These are phyloP conservation scores for Annulohypoxylon truncatum DNA, from an alignment of 2,329 filamentous ascomycete genomes.

Conservation along the genomic window DNA sequence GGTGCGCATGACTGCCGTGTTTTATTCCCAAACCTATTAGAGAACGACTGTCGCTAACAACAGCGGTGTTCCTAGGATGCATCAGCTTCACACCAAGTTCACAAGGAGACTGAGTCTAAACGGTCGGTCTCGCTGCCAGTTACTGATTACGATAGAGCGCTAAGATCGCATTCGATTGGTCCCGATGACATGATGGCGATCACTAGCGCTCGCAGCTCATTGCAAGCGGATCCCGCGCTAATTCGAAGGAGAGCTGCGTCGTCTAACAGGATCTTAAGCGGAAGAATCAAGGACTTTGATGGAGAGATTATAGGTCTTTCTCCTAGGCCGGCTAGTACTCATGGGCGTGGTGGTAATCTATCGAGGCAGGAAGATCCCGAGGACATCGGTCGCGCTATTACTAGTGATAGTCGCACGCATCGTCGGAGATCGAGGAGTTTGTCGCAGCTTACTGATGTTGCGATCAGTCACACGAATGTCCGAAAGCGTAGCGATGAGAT, in stretches of 20 bases:
- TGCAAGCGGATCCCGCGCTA: constrained; percentile 58
- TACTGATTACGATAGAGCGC: constrained; percentile 69
- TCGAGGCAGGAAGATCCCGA: constrained; percentile 58
- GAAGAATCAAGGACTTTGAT: constrained; percentile 54
- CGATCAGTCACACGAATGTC: constrained; percentile 49
- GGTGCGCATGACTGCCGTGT: constrained; percentile 54
- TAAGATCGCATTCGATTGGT: constrained; percentile 71
- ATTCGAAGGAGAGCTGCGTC: constrained; percentile 57
- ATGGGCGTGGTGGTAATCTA: constrained; percentile 59
- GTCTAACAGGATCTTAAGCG: constrained; percentile 55
- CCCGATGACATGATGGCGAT: constrained; percentile 66
- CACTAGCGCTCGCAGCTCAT: constrained; percentile 65
- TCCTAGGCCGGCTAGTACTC: constrained; percentile 70
- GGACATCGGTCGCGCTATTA: constrained; percentile 73
- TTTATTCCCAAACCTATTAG: neutral
- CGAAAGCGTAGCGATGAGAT: constrained; percentile 73
- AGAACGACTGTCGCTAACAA: constrained; percentile 6
- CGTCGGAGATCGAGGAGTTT: constrained; percentile 70
- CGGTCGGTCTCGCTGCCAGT: constrained; percentile 70
- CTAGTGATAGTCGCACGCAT: constrained; percentile 62
- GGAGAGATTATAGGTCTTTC: constrained; percentile 65
- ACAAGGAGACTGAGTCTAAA: constrained; percentile 58
- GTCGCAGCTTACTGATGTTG: constrained; percentile 62
- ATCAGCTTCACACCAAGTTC: constrained; percentile 50
- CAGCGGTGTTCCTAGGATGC: constrained; percentile 52